These are phyloP conservation scores for Globisporangium orthogonon DNA, from an alignment of 352 stramenopile genomes.

Conservation along the genomic window DNA sequence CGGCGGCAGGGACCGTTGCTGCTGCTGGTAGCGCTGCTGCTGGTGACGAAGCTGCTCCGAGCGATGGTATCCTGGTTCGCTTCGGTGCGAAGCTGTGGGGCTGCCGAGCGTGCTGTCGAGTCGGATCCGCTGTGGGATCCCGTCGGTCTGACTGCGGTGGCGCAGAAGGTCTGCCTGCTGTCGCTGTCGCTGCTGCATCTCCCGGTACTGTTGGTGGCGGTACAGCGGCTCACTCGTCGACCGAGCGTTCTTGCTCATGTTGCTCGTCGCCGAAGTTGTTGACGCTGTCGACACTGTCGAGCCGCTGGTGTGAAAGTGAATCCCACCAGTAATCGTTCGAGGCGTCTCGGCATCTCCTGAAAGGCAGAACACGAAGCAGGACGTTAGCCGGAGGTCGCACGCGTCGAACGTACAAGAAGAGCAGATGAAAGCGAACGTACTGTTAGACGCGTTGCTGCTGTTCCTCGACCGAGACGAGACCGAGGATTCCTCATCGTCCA, in stretches of 20 bases:
- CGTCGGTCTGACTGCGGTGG: constrained; percentile 7
- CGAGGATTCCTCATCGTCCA: constrained; percentile 15
- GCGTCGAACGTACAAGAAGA: not conserved
- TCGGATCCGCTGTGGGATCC: constrained; percentile 1
- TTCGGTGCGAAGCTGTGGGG: constrained; percentile 2
- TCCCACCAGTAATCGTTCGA: constrained; percentile 2
- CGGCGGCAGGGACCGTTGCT: not conserved
- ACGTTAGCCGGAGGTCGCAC: not conserved
- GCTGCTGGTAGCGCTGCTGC: not conserved
- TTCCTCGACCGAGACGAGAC: constrained; percentile 7
- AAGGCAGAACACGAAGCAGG: not conserved
- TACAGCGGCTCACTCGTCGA: constrained; percentile 11
- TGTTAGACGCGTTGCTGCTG: constrained; percentile 5
- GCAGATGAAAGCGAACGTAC: constrained; percentile 3
- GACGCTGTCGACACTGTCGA: not conserved
- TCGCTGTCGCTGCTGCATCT: constrained; percentile 9
- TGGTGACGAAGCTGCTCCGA: not conserved
- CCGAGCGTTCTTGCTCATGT: constrained; percentile 2
- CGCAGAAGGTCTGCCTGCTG: constrained; percentile 10
- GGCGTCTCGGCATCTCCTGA: constrained; percentile 7
- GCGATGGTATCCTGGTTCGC: not conserved
- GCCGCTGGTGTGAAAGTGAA: not conserved
- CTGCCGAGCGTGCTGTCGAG: constrained; percentile 2
- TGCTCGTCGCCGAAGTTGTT: not conserved
- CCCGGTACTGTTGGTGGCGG: constrained; percentile 7